Conservation (phyloP, 2,329 filamentous ascomycete species). For the Metarhizium guizhouense region DNA sequence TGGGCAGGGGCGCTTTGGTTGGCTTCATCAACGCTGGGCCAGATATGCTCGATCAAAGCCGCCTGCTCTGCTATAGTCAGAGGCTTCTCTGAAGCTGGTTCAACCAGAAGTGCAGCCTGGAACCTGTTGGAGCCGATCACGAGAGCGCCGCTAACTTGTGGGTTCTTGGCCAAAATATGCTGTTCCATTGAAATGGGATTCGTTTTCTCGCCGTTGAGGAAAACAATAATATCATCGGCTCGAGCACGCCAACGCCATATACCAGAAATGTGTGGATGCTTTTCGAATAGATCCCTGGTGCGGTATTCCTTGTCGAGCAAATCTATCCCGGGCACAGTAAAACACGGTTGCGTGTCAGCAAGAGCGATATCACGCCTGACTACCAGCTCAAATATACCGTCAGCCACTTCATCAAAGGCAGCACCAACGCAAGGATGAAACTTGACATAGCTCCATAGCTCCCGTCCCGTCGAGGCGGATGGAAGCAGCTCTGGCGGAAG, state of each 20-base stretch:
- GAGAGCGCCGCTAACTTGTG: not conserved
- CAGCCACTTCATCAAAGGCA: not conserved
- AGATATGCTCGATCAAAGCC: slow-evolving; percentile 2
- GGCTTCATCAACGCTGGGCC: slow-evolving; percentile 2
- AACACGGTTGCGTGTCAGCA: not conserved
- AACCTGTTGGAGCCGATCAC: slow-evolving; percentile 1
- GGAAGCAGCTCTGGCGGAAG: not conserved
- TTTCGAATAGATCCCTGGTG: not conserved
- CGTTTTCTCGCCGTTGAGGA: slow-evolving; percentile 5
- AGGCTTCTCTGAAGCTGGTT: too few species aligned
- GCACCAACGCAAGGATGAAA: slow-evolving; percentile 2
- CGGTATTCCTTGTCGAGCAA: slow-evolving; percentile 1
- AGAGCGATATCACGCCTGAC: not conserved
- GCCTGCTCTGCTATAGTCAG: not conserved
- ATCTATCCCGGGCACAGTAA: not conserved
- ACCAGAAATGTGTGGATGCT: too few species aligned
- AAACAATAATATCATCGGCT: slow-evolving; percentile 5
- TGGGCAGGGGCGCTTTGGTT: slow-evolving; percentile 1
- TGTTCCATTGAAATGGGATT: slow-evolving; percentile 4
- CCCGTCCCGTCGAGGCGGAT: not conserved
- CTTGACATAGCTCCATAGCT: not conserved
- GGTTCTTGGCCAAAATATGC: slow-evolving; percentile 1
- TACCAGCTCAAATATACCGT: slow-evolving; percentile 1
- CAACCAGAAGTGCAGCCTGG: not conserved
- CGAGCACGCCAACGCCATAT: not conserved